phyloP scores from a whole-genome alignment of 371 early-diverging fungal genomes.

The Apophysomyces sp. region DNA sequence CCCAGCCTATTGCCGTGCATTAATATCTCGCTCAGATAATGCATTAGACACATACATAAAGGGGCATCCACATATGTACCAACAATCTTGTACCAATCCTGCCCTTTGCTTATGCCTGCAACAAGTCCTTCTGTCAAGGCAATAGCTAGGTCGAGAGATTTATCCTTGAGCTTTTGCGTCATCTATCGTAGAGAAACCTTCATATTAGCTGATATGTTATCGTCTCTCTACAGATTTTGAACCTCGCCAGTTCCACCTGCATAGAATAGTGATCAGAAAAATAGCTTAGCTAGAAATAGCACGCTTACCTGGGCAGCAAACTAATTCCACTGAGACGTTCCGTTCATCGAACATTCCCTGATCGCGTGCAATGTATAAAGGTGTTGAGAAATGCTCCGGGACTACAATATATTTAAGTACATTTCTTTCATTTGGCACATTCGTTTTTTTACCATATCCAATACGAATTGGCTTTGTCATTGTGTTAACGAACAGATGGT shows the following conservation, averaged over 20 bases:
- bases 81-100: conserved; percentile 63
- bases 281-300: neutral
- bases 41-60: conserved; percentile 52
- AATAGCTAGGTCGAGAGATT: conserved; percentile 74
- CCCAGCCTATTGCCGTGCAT: conserved; percentile 56
- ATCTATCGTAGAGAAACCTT: conserved; percentile 51
- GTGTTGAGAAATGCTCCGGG: conserved; percentile 88
- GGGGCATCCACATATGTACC: conserved; percentile 79
- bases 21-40: too few species aligned
- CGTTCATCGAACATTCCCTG: conserved; percentile 56
- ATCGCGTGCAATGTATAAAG: conserved; percentile 69
- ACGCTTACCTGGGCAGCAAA: conserved; percentile 57
- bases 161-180: conserved; percentile 69
- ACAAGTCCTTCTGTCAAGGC: conserved; percentile 87
- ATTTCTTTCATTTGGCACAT: neutral
- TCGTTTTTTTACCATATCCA: conserved; percentile 36
- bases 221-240: neutral
- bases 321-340: conserved; percentile 64
- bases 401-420: conserved; percentile 37
- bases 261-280: conserved; percentile 11
- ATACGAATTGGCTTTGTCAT: conserved; percentile 33
- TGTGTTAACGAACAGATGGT: neutral
- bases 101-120: conserved; percentile 67
- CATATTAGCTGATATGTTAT: neutral
- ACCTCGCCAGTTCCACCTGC: conserved; percentile 71